Conservation (phyloP, 345 rosid genomes). For the Brassica nigra region DNA sequence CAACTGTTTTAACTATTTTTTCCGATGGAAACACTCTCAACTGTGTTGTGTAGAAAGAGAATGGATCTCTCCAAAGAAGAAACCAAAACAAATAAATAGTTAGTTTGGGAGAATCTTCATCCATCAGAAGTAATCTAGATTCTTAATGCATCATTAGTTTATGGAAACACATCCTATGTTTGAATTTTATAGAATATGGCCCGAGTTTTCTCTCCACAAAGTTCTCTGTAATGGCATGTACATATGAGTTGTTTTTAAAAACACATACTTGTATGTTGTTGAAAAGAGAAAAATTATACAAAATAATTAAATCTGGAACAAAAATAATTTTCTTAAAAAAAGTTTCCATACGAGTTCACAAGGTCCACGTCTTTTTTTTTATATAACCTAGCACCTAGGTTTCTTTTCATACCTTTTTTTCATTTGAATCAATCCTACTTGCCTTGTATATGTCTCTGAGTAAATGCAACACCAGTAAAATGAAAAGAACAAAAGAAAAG, state of each 20-base stretch:
- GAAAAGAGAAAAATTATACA: background rate
- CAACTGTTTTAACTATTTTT: conserved; percentile 27
- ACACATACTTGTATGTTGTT: too few species aligned
- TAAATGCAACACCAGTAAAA: background rate
- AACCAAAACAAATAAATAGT: conserved; percentile 25
- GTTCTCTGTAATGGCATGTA: too few species aligned
- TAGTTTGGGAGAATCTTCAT: background rate
- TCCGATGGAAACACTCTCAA: conserved; percentile 33
- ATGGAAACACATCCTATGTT: too few species aligned
- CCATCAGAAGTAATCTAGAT: too few species aligned
- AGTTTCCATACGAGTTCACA: background rate
- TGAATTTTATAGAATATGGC: too few species aligned
- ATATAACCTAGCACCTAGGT: background rate
- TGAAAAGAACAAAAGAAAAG: background rate
- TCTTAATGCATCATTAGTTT: too few species aligned
- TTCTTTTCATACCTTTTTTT: background rate
- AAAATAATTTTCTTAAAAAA: background rate
- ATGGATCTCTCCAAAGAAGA: conserved; percentile 30
- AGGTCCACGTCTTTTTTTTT: background rate
- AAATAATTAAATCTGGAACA: background rate
- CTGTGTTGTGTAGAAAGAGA: conserved; percentile 34
- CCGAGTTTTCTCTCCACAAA: too few species aligned
- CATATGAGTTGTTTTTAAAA: too few species aligned
- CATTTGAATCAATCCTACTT: background rate
- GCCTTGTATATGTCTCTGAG: background rate